These are phyloP conservation scores for Oryza rufipogon DNA, from an alignment of 176 grass and related monocot genomes.

Conservation along the genomic window DNA sequence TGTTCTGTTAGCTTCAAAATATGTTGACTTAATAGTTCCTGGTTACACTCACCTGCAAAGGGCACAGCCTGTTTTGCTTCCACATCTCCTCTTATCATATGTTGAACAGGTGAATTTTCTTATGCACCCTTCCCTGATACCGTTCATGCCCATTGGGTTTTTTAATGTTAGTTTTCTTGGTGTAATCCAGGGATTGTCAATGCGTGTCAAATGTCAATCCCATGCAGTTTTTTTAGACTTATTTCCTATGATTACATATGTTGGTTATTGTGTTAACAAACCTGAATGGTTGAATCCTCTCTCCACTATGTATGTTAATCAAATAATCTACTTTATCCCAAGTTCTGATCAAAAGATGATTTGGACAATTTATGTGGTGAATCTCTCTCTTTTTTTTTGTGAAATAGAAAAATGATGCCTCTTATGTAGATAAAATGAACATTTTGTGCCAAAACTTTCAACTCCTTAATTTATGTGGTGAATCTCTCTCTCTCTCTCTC, in stretches of 20 bases:
- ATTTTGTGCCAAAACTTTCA: neutral
- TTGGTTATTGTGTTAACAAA: conserved; percentile 13
- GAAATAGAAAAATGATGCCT: neutral
- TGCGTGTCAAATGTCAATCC: neutral
- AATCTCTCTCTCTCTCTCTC: neutral
- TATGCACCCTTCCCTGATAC: conserved; percentile 1
- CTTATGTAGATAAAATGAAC: conserved; percentile 11
- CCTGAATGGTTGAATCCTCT: neutral
- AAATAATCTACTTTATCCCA: conserved; percentile 12
- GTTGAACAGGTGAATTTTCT: conserved; percentile 77
- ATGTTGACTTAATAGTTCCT: conserved; percentile 91
- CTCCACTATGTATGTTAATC: neutral
- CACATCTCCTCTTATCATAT: conserved; percentile 95
- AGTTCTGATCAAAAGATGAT: neutral
- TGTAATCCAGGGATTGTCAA: neutral
- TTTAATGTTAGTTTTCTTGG: conserved; percentile 34
- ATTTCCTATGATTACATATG: neutral
- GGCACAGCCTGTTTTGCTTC: conserved; percentile 85
- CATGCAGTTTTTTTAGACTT: neutral
- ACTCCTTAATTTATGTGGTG: no score
- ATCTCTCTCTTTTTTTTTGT: neutral
- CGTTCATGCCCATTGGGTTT: neutral
- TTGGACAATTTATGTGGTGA: neutral
- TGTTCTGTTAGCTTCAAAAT: conserved; percentile 77
- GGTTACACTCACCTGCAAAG: conserved; percentile 98